These are phyloP conservation scores for Phylloporus rhodoxanthus DNA, from an alignment of 768 basidiomycete genomes.

Conservation along the genomic window DNA sequence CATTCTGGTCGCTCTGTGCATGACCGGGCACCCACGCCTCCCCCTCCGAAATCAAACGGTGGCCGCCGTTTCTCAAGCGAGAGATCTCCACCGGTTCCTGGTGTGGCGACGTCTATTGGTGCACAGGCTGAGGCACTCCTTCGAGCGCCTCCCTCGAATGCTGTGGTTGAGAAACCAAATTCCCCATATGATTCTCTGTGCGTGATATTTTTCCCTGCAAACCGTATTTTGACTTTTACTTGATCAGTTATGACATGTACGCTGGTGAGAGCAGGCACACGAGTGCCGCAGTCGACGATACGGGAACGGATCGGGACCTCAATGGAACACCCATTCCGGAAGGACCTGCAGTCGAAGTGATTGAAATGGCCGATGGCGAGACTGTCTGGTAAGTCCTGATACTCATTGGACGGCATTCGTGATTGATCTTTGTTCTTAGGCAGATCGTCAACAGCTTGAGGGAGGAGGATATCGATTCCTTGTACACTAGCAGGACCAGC, in stretches of 20 bases:
- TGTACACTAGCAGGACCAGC: conserved; percentile 62
- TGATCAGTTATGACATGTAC: conserved; percentile 73
- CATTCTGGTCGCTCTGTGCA: conserved; percentile 69
- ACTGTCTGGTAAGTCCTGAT: conserved; percentile 64
- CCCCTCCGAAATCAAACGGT: conserved; percentile 56
- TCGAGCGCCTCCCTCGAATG: conserved; percentile 36
- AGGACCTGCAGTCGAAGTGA: conserved; percentile 67
- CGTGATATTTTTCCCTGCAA: conserved; percentile 30
- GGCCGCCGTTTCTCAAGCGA: conserved; percentile 61
- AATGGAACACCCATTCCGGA: conserved; percentile 30
- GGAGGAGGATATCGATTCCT: conserved; percentile 66
- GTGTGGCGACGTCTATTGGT: conserved; percentile 48
- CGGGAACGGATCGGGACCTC: conserved; percentile 18
- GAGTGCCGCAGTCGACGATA: conserved; percentile 33
- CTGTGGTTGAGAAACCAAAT: conserved; percentile 55
- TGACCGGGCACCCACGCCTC: conserved; percentile 82
- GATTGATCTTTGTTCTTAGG: conserved; percentile 32
- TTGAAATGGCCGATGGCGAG: conserved; percentile 83
- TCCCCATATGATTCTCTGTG: conserved; percentile 77
- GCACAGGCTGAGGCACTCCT: conserved; percentile 35
- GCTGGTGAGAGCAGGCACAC: conserved; percentile 47
- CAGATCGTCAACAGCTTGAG: conserved; percentile 80
- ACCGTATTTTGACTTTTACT: conserved; percentile 16
- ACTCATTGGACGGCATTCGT: not conserved
- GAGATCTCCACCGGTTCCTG: conserved; percentile 64